Conservation (phyloP, 768 basidiomycete genomes). For the Heimioporus sp. region DNA sequence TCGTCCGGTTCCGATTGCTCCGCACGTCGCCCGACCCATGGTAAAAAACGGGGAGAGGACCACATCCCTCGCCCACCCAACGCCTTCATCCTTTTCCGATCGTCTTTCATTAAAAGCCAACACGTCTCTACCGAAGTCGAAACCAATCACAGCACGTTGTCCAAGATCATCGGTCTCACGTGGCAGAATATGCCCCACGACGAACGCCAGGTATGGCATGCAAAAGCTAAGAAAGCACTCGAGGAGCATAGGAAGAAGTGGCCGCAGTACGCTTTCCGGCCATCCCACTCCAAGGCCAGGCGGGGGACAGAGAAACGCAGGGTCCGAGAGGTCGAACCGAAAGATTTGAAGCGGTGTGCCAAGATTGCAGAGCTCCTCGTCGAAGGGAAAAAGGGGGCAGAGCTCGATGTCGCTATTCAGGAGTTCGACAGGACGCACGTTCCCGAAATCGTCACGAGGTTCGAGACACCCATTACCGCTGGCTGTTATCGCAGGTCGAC, state of each 20-base stretch:
- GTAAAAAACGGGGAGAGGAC: slow-evolving; percentile 68
- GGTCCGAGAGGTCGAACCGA: slow-evolving; percentile 40
- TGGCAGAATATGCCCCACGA: slow-evolving; percentile 77
- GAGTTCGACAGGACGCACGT: slow-evolving; percentile 54
- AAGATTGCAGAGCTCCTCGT: slow-evolving; percentile 69
- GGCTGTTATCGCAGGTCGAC: slow-evolving; percentile 66
- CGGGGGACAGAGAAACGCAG: slow-evolving; percentile 32
- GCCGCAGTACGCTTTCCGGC: slow-evolving; percentile 75
- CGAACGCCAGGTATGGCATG: slow-evolving; percentile 77
- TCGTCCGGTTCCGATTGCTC: slow-evolving; percentile 34
- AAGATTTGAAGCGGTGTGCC: slow-evolving; percentile 57
- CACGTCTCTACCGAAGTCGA: slow-evolving; percentile 77
- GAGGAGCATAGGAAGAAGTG: slow-evolving; percentile 71
- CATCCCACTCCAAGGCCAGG: slow-evolving; percentile 43
- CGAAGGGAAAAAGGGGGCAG: slow-evolving; percentile 62
- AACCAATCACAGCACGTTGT: slow-evolving; percentile 79
- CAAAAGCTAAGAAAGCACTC: slow-evolving; percentile 67
- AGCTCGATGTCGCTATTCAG: slow-evolving; percentile 59
- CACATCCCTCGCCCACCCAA: slow-evolving; percentile 85
- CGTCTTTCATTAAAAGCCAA: slow-evolving; percentile 76
- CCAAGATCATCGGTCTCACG: slow-evolving; percentile 81
- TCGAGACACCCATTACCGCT: slow-evolving; percentile 74
- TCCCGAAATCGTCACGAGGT: slow-evolving; percentile 65
- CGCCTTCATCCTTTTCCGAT: slow-evolving; percentile 85
- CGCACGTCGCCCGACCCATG: slow-evolving; percentile 50